Percentiles rank a stretch among this genome's conserved stretches.
Evolutionary conservation across 2,329 filamentous ascomycete species (phyloP).

Genomic region (Trichoderma pleuroti): DNA sequence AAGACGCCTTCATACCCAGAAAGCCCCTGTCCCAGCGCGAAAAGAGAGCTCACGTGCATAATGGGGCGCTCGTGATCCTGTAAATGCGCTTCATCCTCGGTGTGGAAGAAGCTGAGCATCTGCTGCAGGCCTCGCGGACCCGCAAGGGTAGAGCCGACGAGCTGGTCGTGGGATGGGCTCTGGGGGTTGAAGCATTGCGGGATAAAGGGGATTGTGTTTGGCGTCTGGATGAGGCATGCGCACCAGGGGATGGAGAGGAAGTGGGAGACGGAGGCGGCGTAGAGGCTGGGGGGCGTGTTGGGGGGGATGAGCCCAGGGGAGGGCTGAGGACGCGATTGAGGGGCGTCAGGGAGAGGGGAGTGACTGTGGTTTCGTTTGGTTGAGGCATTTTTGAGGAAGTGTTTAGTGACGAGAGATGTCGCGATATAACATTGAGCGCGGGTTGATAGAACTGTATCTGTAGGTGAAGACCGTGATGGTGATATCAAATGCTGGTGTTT

Average conservation of each 20-base stretch:
- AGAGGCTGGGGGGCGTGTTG: constrained; percentile 27
- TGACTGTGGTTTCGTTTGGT: neutral
- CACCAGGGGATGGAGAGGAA: constrained; percentile 39
- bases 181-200: constrained; percentile 34
- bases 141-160: constrained; percentile 34
- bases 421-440: neutral
- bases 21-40: constrained; percentile 34
- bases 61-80: constrained; percentile 28
- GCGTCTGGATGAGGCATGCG: constrained; percentile 28
- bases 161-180: constrained; percentile 31
- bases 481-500: neutral
- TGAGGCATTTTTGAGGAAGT: neutral
- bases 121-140: constrained; percentile 29
- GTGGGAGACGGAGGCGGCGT: constrained; percentile 29
- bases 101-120: constrained; percentile 35
- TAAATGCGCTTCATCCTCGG: constrained; percentile 26
- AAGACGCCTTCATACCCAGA: constrained; percentile 33
- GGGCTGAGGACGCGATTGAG: constrained; percentile 32
- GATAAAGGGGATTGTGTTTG: constrained; percentile 32
- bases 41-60: constrained; percentile 30
- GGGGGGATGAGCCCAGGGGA: constrained; percentile 29
- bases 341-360: constrained; percentile 20
- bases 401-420: neutral
- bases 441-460: too few relatives aligned
- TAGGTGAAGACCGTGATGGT: neutral